Base-by-base conservation (phyloP, 1,284 basidiomycete genomes). In the Cryptococcus maquisensis region DNA sequence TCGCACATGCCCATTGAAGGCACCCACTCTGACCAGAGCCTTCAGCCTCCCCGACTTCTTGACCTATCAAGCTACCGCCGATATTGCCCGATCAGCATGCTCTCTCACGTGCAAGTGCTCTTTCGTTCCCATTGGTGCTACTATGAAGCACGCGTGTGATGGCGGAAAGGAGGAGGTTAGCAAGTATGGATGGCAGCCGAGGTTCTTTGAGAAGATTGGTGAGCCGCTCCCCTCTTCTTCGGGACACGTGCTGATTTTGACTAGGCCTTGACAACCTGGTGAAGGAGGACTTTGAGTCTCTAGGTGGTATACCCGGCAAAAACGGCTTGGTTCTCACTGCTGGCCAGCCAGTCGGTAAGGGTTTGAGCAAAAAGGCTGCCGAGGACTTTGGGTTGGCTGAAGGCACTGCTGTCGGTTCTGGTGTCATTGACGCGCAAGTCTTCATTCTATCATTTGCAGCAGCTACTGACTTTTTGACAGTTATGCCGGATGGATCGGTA, bases 401-500 rank as follows among this genome's bases (percentile, higher is more conserved):
- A 62, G 93, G 95, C n/a, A 98, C 90, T 0, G 84, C 93, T 0
- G 92, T 98, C 18, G 94, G 94, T 6, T 94, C 90, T 62, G 94
- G 85, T 21, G 83, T 98, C 45, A 97, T 98, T 66, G 95, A 98
- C 67, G 95, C 94, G 82, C 93, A 68, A 71, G 84, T 77, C 3
- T 1, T n/a, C 32, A 26, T 24, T 15, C 44, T 16, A 42, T 18
- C 40, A n/a, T n/a, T 9, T 36, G 32, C 15, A 32, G 18, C 46
- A n/a, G 24, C 15, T n/a, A 15, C 16, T 13, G 8, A 32, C 18
- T 18, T 49, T 4, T 9, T 37, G 16, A 41, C 38, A 90, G 88
- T 7, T 97, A 98, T 74, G 92, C 95, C 2, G 95, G 95, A n/a
- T 98, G 95, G 95, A 81, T 98, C 64, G 95, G 96, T 18, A 98